Evolutionary conservation across 2,329 filamentous ascomycete species (phyloP).

Genomic region (Apiospora koreana): DNA sequence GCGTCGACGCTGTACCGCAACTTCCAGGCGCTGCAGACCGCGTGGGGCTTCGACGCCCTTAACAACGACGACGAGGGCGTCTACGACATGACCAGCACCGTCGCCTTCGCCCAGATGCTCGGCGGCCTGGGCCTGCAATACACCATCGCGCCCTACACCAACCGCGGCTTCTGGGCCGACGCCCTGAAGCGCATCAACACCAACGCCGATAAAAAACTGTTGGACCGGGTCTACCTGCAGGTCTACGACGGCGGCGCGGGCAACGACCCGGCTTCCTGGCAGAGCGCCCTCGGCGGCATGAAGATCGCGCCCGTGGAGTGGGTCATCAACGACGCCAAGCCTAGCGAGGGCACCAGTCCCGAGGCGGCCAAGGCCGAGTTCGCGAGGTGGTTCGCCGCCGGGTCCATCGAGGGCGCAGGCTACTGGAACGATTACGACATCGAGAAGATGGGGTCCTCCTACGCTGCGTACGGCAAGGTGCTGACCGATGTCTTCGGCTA

Average conservation of each 20-base stretch:
- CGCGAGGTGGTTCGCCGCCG: slow-evolving; percentile 31
- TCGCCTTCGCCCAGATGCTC: slow-evolving; percentile 43
- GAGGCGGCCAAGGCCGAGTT: slow-evolving; percentile 39
- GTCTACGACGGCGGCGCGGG: slow-evolving; percentile 46
- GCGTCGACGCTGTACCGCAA: slow-evolving; percentile 39
- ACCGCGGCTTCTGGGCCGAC: slow-evolving; percentile 37
- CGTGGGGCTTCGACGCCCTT: slow-evolving; percentile 46
- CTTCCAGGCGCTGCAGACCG: slow-evolving; percentile 39
- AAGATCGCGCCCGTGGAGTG: slow-evolving; percentile 45
- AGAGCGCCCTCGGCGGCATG: slow-evolving; percentile 34
- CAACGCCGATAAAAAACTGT: slow-evolving; percentile 27
- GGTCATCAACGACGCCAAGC: slow-evolving; percentile 49
- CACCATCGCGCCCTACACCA: slow-evolving; percentile 45
- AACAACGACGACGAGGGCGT: slow-evolving; percentile 48
- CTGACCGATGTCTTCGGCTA: slow-evolving; percentile 23
- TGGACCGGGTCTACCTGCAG: slow-evolving; percentile 45
- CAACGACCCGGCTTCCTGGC: slow-evolving; percentile 42
- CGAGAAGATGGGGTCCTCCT: slow-evolving; percentile 43
- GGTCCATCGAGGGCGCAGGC: slow-evolving; percentile 38
- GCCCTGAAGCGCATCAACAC: slow-evolving; percentile 34
- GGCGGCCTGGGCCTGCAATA: slow-evolving; percentile 42
- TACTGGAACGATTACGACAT: slow-evolving; percentile 51
- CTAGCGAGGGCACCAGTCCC: slow-evolving; percentile 37
- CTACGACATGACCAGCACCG: slow-evolving; percentile 43
- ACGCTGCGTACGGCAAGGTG: slow-evolving; percentile 33